phyloP scores from a whole-genome alignment of 2,329 filamentous ascomycete species.

The Microascus cirrosus region DNA sequence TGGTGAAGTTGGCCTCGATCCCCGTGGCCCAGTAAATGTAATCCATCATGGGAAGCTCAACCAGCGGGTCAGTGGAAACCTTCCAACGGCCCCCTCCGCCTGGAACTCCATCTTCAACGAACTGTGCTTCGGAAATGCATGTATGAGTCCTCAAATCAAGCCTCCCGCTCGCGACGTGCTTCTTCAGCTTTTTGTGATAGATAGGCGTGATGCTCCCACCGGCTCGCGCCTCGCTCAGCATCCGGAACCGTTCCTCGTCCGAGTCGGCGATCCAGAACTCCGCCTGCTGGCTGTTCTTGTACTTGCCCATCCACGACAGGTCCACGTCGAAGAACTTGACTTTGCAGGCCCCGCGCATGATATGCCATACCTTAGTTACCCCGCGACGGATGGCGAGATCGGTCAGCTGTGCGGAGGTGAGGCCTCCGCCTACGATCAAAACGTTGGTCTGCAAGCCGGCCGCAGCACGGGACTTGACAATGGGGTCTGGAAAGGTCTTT shows the following conservation, averaged over 20 bases:
- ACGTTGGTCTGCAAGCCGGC: slow-evolving; percentile 44
- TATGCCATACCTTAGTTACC: slow-evolving; percentile 55
- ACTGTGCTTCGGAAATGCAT: slow-evolving; percentile 36
- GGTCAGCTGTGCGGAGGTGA: slow-evolving; percentile 65
- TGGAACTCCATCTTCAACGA: slow-evolving; percentile 13
- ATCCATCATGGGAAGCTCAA: slow-evolving; percentile 46
- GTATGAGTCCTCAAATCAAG: slow-evolving; percentile 49
- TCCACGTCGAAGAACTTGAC: slow-evolving; percentile 72
- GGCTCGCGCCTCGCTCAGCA: slow-evolving; percentile 54
- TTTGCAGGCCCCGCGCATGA: slow-evolving; percentile 49
- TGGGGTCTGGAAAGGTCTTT: slow-evolving; percentile 40
- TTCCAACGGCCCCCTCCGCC: slow-evolving; percentile 18
- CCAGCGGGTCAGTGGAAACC: slow-evolving; percentile 40
- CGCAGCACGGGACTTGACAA: slow-evolving; percentile 41
- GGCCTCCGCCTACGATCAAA: slow-evolving; percentile 61
- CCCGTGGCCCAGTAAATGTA: slow-evolving; percentile 72
- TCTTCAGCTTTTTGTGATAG: slow-evolving; percentile 55
- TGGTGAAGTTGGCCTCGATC: slow-evolving; percentile 49
- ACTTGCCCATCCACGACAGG: slow-evolving; percentile 73
- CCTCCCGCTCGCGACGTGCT: slow-evolving; percentile 38
- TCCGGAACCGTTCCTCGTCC: slow-evolving; percentile 55
- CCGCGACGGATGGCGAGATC: slow-evolving; percentile 55
- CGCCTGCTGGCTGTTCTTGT: slow-evolving; percentile 65
- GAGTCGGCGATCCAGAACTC: slow-evolving; percentile 67
- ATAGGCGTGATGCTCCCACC: slow-evolving; percentile 67